Evolutionary conservation across 2,329 filamentous ascomycete species (phyloP).

Genomic region (Beauveria brongniartii): DNA sequence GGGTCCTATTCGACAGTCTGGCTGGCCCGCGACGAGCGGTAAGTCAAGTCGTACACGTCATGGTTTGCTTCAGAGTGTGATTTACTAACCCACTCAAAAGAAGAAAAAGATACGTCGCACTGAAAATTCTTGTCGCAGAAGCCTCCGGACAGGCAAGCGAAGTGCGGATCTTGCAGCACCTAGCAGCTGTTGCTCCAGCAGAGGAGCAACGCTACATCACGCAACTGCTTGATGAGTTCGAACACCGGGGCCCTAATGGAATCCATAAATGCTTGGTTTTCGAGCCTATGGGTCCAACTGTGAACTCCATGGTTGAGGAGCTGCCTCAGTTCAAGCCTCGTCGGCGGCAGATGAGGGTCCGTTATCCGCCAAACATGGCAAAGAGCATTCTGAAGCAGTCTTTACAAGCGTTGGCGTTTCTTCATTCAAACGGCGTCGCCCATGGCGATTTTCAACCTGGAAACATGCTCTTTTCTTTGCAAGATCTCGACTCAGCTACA

Average conservation of each 20-base stretch:
- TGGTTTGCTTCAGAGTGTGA: background rate
- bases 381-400: conserved; percentile 32
- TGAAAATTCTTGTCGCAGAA: conserved; percentile 17
- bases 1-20: conserved; percentile 39
- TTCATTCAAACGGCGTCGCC: conserved; percentile 31
- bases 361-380: conserved; percentile 31
- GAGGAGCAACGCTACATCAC: conserved; percentile 23
- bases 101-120: conserved; percentile 20
- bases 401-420: conserved; percentile 26
- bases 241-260: conserved; percentile 25
- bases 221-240: conserved; percentile 20
- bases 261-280: conserved; percentile 24
- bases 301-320: conserved; percentile 30
- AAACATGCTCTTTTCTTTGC: conserved; percentile 28
- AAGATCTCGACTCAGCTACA: conserved; percentile 19
- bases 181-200: conserved; percentile 15
- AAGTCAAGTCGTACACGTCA: conserved; percentile 8
- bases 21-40: conserved; percentile 29
- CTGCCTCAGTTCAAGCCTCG: conserved; percentile 24
- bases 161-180: conserved; percentile 16
- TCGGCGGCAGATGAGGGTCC: conserved; percentile 19
- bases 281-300: conserved; percentile 28
- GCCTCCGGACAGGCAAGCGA: conserved; percentile 14
- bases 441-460: conserved; percentile 33
- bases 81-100: conserved; percentile 11